These are phyloP conservation scores for Phaffia tasmanica DNA, from an alignment of 768 basidiomycete genomes.

Conservation along the genomic window DNA sequence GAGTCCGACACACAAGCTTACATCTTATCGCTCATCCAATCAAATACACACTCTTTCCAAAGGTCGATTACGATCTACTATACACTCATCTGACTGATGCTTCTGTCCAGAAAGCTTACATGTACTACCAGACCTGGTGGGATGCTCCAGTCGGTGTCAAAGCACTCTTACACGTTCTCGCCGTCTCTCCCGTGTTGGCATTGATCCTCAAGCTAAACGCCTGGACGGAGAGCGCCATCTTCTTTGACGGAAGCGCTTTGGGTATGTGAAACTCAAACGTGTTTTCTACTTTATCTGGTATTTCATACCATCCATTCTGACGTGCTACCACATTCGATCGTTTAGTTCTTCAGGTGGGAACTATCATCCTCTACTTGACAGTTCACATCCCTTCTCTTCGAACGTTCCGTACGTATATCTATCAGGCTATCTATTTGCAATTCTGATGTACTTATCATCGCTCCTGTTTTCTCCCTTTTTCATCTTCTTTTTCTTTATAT, in stretches of 20 bases:
- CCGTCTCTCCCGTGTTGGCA: constrained; percentile 63
- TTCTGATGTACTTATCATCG: neutral
- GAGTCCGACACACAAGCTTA: neutral
- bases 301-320: neutral
- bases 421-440: neutral
- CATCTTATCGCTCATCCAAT: constrained; percentile 7
- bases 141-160: constrained; percentile 89
- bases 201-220: constrained; percentile 66
- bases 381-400: constrained; percentile 69
- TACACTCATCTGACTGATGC: constrained; percentile 57
- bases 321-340: constrained; percentile 1
- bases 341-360: constrained; percentile 62
- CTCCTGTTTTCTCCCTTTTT: neutral
- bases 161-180: constrained; percentile 78
- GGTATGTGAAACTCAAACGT: constrained; percentile 46
- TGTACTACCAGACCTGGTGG: constrained; percentile 86
- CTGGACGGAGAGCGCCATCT: constrained; percentile 88
- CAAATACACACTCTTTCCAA: constrained; percentile 67
- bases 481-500: neutral
- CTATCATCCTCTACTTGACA: constrained; percentile 65
- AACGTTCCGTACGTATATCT: constrained; percentile 47
- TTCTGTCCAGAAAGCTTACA: constrained; percentile 61
- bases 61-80: constrained; percentile 75
- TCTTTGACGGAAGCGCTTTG: constrained; percentile 81
- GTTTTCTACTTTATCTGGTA: constrained; percentile 7